Evolutionary conservation across 2,329 filamentous ascomycete genomes (phyloP).

Genomic region (Diplodia scrobiculata): DNA sequence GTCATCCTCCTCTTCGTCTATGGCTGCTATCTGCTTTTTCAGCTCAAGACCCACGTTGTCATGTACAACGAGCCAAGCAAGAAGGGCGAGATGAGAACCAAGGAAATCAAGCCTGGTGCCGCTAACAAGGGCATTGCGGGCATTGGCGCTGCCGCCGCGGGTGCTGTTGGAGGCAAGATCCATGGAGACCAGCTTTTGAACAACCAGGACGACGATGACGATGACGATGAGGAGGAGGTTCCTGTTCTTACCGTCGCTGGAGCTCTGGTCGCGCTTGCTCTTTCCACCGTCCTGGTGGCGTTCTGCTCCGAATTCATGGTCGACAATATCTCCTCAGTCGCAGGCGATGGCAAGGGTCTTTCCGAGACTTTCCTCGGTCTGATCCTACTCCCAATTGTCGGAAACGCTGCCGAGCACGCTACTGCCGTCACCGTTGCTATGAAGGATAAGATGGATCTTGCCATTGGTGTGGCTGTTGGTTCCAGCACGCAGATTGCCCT

Average conservation of each 20-base stretch:
- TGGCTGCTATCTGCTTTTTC: slow-evolving; percentile 81
- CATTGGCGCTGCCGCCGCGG: slow-evolving; percentile 57
- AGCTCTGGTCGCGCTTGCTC: slow-evolving; percentile 69
- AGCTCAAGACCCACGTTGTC: slow-evolving; percentile 78
- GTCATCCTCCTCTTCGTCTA: slow-evolving; percentile 85
- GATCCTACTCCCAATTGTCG: slow-evolving; percentile 66
- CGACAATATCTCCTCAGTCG: slow-evolving; percentile 59
- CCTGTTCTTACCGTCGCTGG: slow-evolving; percentile 73
- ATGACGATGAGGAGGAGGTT: slow-evolving; percentile 70
- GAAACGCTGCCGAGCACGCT: slow-evolving; percentile 67
- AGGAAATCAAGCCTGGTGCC: slow-evolving; percentile 54
- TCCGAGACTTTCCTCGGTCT: slow-evolving; percentile 65
- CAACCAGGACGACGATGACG: slow-evolving; percentile 41
- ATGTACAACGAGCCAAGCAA: slow-evolving; percentile 80
- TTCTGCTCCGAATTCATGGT: slow-evolving; percentile 72
- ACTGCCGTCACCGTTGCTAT: slow-evolving; percentile 63
- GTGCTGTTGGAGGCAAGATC: slow-evolving; percentile 54
- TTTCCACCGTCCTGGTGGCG: slow-evolving; percentile 77
- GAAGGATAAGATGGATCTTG: slow-evolving; percentile 70
- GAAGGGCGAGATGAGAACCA: slow-evolving; percentile 66
- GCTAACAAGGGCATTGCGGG: slow-evolving; percentile 54
- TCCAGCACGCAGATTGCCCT: slow-evolving; percentile 67
- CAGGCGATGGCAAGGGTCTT: slow-evolving; percentile 49
- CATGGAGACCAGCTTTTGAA: slow-evolving; percentile 52
- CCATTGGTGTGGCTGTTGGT: slow-evolving; percentile 67